Percentiles rank a stretch among this genome's conserved stretches.
phyloP scores from a whole-genome alignment of 495 filamentous ascomycete species.

The Lasiosphaeris hirsuta region DNA sequence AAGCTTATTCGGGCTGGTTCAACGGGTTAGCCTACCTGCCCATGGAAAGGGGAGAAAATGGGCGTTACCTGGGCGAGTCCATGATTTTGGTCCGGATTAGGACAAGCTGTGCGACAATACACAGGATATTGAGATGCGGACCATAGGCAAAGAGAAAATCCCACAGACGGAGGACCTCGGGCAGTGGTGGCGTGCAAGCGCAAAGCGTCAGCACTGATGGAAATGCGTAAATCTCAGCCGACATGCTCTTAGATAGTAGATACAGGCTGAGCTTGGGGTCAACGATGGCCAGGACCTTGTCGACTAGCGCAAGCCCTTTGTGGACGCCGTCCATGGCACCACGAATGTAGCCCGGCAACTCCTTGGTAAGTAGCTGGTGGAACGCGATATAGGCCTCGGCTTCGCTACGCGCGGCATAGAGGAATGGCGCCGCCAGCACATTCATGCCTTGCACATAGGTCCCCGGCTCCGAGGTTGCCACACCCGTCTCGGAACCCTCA shows the following conservation, averaged over 20 bases:
- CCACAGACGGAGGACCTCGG: constrained; percentile 93
- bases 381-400: constrained; percentile 92
- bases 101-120: constrained; percentile 94
- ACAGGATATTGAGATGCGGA: constrained; percentile 88
- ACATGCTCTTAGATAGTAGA: constrained; percentile 78
- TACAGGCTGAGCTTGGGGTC: constrained; percentile 83
- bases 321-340: constrained; percentile 98
- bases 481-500: constrained; percentile 53
- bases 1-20: constrained; percentile 77
- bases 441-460: constrained; percentile 99
- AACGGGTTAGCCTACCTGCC: constrained; percentile 5
- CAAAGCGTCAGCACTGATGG: constrained; percentile 91
- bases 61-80: constrained; percentile 69
- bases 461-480: constrained; percentile 54
- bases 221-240: constrained; percentile 96
- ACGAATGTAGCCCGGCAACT: constrained; percentile 91
- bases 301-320: constrained; percentile 83
- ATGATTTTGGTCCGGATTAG: constrained; percentile 82
- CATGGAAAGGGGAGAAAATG: not conserved
- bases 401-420: constrained; percentile 93
- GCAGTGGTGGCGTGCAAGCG: constrained; percentile 94
- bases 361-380: constrained; percentile 78
- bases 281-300: constrained; percentile 83
- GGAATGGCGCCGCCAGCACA: constrained; percentile 94
- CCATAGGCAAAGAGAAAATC: constrained; percentile 97